Conservation (phyloP, 2,329 filamentous ascomycete genomes). For the Epicoccum sorghinum region DNA sequence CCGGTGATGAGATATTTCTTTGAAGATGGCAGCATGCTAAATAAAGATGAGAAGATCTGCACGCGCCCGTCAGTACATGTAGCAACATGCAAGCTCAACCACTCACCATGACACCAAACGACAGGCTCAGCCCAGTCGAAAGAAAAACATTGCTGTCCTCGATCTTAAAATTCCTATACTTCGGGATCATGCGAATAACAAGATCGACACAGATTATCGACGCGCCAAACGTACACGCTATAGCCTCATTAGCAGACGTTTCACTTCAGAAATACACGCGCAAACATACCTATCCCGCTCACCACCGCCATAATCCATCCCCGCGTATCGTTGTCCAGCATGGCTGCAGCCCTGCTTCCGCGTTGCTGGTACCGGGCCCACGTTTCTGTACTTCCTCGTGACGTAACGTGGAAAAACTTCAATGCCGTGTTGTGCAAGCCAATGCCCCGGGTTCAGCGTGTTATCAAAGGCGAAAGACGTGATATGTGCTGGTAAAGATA, state of each 20-base stretch:
- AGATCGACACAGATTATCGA: constrained; percentile 87
- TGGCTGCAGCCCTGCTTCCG: constrained; percentile 4
- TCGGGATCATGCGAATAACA: constrained; percentile 73
- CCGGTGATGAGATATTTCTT: constrained; percentile 76
- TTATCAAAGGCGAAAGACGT: background rate
- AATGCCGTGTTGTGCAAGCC: constrained; percentile 1
- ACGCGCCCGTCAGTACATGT: constrained; percentile 16
- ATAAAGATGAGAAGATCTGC: constrained; percentile 88
- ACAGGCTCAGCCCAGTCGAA: constrained; percentile 85
- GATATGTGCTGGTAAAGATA: background rate
- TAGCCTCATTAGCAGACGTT: constrained; percentile 17
- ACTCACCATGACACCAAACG: constrained; percentile 91
- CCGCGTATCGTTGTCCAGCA: constrained; percentile 68
- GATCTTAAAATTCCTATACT: constrained; percentile 80
- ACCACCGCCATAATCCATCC: constrained; percentile 90
- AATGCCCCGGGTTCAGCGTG: background rate
- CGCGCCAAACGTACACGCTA: constrained; percentile 57
- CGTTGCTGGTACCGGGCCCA: constrained; percentile 19
- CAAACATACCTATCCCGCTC: constrained; percentile 72
- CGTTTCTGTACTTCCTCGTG: constrained; percentile 24
- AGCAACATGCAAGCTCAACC: background rate
- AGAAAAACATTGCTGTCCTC: constrained; percentile 89
- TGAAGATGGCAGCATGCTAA: constrained; percentile 89
- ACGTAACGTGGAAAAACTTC: constrained; percentile 24
- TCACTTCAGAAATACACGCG: background rate